Percentiles rank a stretch among this genome's conserved stretches.
Evolutionary conservation across 2,329 filamentous ascomycete genomes (phyloP).

Genomic region (Colletotrichum sp.): DNA sequence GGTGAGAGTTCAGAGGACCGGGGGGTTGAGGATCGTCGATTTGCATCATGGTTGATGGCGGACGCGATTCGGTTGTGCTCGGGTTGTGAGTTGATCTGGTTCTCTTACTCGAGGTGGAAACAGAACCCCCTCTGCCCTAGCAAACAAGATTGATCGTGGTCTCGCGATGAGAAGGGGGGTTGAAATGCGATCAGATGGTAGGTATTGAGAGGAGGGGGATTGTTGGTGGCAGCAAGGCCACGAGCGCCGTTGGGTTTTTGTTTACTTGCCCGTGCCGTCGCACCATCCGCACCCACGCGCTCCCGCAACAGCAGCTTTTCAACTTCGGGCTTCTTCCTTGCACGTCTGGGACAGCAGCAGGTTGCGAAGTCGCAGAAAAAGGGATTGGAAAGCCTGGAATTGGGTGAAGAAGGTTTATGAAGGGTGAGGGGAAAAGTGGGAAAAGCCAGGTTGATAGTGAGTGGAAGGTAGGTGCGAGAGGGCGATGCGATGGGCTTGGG

Average conservation of each 20-base stretch:
- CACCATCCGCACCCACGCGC: constrained; percentile 3
- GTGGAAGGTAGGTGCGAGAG: not conserved
- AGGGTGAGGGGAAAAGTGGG: not conserved
- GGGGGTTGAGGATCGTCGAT: constrained; percentile 4
- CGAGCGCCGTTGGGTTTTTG: not conserved
- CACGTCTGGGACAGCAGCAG: not conserved
- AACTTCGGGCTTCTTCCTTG: constrained; percentile 14
- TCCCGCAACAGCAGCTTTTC: not conserved
- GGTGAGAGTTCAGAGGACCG: constrained; percentile 22
- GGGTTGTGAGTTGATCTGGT: not conserved
- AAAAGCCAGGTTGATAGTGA: not conserved
- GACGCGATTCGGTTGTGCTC: not conserved
- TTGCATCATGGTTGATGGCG: not conserved
- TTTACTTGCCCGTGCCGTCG: constrained; percentile 10
- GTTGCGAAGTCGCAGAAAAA: not conserved
- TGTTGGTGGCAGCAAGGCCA: not conserved
- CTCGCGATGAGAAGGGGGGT: not conserved
- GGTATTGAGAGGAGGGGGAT: not conserved
- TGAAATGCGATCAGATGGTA: not conserved
- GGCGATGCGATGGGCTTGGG: not conserved
- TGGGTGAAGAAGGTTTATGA: not conserved
- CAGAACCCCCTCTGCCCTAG: not conserved
- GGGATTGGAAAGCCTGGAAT: not conserved
- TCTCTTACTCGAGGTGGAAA: not conserved
- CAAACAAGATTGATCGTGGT: not conserved